Evolutionary conservation across 2,329 filamentous ascomycete genomes (phyloP).

Genomic region (Fusarium penzigii): DNA sequence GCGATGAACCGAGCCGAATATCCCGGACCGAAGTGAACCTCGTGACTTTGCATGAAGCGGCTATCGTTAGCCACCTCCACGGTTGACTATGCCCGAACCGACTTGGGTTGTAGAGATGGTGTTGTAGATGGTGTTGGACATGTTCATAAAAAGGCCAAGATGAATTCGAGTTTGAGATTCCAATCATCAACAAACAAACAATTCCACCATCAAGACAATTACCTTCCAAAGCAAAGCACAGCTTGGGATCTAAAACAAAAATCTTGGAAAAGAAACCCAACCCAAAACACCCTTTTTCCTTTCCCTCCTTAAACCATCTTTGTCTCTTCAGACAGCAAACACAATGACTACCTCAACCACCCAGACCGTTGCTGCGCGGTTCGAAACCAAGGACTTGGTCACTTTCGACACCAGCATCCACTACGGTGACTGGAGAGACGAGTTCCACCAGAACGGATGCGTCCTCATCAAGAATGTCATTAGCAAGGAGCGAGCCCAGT

Average conservation of each 20-base stretch:
- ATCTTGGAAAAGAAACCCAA: background rate
- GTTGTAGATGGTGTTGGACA: background rate
- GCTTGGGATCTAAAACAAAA: background rate
- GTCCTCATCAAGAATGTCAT: conserved; percentile 28
- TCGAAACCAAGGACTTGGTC: conserved; percentile 25
- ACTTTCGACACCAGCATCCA: conserved; percentile 18
- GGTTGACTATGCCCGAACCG: background rate
- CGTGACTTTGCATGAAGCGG: background rate
- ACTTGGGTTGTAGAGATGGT: background rate
- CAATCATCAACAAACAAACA: background rate
- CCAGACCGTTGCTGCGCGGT: conserved; percentile 21
- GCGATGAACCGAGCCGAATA: background rate
- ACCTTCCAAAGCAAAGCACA: too few species aligned
- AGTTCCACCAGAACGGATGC: conserved; percentile 25
- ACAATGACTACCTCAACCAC: conserved; percentile 12
- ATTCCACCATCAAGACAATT: background rate
- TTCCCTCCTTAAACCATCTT: background rate
- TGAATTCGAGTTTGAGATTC: background rate
- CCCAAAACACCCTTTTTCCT: too few species aligned
- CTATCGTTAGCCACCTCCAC: background rate
- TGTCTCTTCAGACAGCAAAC: background rate
- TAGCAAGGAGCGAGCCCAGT: conserved; percentile 20
- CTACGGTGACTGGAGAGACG: conserved; percentile 26
- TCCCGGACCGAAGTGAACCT: background rate
- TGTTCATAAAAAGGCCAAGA: background rate